These are phyloP conservation scores for Asterophora lycoperdoides DNA, from an alignment of 768 basidiomycete genomes.

Conservation along the genomic window DNA sequence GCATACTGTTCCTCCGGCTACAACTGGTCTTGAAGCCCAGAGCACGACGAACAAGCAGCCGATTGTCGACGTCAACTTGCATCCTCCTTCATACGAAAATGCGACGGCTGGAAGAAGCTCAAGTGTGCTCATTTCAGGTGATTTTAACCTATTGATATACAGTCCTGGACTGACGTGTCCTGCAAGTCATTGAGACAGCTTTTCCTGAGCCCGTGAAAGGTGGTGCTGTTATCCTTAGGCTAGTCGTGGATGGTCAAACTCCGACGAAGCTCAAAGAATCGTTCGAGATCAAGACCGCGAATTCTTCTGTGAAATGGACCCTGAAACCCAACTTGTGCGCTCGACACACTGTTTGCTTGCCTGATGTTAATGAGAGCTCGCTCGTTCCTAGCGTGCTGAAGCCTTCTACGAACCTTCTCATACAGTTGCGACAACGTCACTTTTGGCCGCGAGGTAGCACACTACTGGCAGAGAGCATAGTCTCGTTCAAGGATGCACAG, in stretches of 20 bases:
- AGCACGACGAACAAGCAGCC: too few species aligned
- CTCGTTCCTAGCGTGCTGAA: background rate
- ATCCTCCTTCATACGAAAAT: too few species aligned
- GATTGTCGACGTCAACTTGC: too few species aligned
- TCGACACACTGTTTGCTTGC: too few species aligned
- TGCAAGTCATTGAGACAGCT: too few species aligned
- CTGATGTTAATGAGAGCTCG: too few species aligned
- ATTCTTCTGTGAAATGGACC: constrained; percentile 9
- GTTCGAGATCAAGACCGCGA: constrained; percentile 2
- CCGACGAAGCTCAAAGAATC: background rate
- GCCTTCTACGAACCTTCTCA: background rate
- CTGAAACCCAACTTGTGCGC: constrained; percentile 2
- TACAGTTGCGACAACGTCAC: constrained; percentile 1
- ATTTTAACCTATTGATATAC: too few species aligned
- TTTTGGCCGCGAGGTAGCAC: background rate
- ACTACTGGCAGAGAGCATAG: background rate
- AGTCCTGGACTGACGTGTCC: too few species aligned
- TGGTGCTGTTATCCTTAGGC: background rate
- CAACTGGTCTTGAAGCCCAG: too few species aligned
- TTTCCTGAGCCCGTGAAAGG: background rate
- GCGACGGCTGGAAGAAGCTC: too few species aligned
- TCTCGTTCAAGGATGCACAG: constrained; percentile 1
- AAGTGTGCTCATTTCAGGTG: too few species aligned
- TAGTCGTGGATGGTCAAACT: background rate
- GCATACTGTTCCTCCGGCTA: too few species aligned